Base-by-base conservation (phyloP, 2,329 filamentous ascomycete genomes). In the Furcasterigmium furcatum region DNA sequence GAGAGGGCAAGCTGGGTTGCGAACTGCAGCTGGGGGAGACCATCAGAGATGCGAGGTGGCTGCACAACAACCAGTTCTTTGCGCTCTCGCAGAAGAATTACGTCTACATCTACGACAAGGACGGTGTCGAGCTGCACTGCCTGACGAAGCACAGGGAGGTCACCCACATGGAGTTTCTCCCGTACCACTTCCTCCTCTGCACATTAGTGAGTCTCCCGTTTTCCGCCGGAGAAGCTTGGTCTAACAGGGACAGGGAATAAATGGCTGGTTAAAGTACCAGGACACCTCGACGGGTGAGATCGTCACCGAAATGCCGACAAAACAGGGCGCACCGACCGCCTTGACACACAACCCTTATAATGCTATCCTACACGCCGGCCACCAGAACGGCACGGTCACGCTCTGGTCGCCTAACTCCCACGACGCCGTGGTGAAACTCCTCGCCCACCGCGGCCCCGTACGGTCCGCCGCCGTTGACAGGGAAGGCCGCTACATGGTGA, bases 21-120 rank as follows among this genome's bases (percentile, higher is more conserved):
- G 94, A 99, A 64, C 60, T 97, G 52, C 90, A 99, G 62, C 75
- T 99, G 51, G 83, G 85, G 42, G 94, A 99, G 73, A 97, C 91
- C 1, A 79, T 97, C 12, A 78, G 92, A 43, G 92, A 96, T 67
- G 86, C 87, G 21, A 86, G 85, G 61, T 99, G 91, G 88, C 76
- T 97, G 57, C 91, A 96, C 70, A 96, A 96, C 64, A 91, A 94
- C 64, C 90, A 96, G 56, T 87, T 83, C 68, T 96, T 97, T 68
- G 92, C 92, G 1, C 90, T 96, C 12, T 91, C 94, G 38, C 92
- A 99, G 69, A 96, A 96, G 75, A 94, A 92, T 68, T 87, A 94
- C 56, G 88, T 94, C 52, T 99, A 96, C 71, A 96, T 99, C 53
- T 99, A 99, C 72, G 94, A 96, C 59, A 77, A 83, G 46, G 81